Evolutionary conservation across 1,139 yeast genomes (phyloP), one percentile per base, ranked within the genome.

Genomic region (Kodamaea suecica): DNA sequence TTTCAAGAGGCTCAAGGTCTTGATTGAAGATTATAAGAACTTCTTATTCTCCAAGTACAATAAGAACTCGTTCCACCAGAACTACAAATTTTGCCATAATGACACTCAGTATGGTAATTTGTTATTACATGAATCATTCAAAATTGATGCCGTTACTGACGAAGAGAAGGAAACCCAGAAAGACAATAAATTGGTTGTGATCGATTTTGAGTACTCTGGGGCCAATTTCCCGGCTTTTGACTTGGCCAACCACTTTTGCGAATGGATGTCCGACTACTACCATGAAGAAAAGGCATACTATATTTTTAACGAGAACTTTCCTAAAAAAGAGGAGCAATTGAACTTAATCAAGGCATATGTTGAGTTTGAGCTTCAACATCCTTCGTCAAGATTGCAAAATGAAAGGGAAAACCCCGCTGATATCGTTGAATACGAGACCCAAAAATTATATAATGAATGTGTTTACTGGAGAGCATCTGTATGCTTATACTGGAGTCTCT

Each of bases 81-180:
- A 69, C 41, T 66, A 84, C 44, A 87, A 77, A 24, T 92, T 92
- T 53, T 87, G 97, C 49, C 97, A 90, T 58, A 90, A 90, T 54
- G 97, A 90, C 59, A 84, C 98, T 1, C 98, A 92, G 58, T 92
- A 92, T 55, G 98, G 98, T 25, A 92, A 92, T 54, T 70, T 92
- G 45, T 63, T 84, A 38, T 73, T 84, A 45, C 66, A 63, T 39
- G 62, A 61, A 35, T 44, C 61, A 2, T 69, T 70, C 35, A 50
- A 63, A 29, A 54, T 60, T 1, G 47, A 53, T 13, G 69, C 63
- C 17, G 57, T 75, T 58, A 34, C 79, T 53, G 42, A 47, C 20
- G 37, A 39, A 17, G 36, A 26, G 5, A 29, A 19, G 31, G 40
- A 70, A 54, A 41, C 59, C 6, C 39, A 62, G 38, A 57, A 59